These are phyloP conservation scores for Comarum palustre DNA, from an alignment of 306 rosid genomes.

Conservation along the genomic window DNA sequence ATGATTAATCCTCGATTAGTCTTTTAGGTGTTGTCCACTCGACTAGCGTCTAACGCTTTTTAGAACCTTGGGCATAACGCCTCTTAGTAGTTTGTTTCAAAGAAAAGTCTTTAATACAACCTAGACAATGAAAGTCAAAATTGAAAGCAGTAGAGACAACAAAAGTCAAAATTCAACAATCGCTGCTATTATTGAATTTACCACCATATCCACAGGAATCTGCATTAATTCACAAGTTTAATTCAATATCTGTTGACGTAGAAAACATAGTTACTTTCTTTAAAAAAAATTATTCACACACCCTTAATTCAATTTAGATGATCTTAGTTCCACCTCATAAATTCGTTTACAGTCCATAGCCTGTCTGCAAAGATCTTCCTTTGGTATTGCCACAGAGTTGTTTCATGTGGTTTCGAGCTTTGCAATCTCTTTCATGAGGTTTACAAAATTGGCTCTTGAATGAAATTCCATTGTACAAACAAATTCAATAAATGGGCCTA, in stretches of 20 bases:
- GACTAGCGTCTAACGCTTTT: too few relatives aligned
- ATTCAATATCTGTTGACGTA: background rate
- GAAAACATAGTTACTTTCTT: background rate
- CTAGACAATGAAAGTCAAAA: too few relatives aligned
- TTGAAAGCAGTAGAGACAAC: too few relatives aligned
- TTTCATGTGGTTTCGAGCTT: slow-evolving; percentile 39
- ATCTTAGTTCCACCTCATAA: slow-evolving; percentile 68
- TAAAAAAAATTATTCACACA: too few relatives aligned
- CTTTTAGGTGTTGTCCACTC: too few relatives aligned
- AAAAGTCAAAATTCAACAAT: slow-evolving; percentile 5
- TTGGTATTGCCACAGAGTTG: slow-evolving; percentile 36
- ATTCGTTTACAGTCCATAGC: slow-evolving; percentile 59
- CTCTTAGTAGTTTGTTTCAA: too few relatives aligned
- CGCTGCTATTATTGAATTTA: slow-evolving; percentile 34
- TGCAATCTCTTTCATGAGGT: slow-evolving; percentile 72
- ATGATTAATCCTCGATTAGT: too few relatives aligned
- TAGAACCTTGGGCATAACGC: too few relatives aligned
- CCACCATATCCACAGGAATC: slow-evolving; percentile 50
- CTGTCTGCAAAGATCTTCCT: slow-evolving; percentile 56
- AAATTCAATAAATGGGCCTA: background rate
- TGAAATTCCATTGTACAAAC: slow-evolving; percentile 53
- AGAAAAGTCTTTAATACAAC: too few relatives aligned
- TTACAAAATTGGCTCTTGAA: too few relatives aligned
- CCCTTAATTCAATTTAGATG: too few relatives aligned
- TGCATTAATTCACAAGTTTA: background rate